phyloP scores from a whole-genome alignment of 805 yeast genomes.

The Candida chauliodis region DNA sequence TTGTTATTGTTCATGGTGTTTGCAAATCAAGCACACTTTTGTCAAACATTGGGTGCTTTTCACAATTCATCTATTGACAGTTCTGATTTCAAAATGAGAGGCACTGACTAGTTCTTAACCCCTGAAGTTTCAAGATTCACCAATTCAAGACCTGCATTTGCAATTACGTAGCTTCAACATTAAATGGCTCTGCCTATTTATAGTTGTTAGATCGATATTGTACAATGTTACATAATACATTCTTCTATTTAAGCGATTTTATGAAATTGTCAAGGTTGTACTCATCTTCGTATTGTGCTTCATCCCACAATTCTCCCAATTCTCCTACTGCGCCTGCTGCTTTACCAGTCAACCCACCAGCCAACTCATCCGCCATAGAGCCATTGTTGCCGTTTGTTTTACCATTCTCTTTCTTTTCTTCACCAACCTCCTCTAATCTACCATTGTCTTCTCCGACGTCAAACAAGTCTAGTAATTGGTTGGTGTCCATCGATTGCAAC shows the following conservation, averaged over 20 bases:
- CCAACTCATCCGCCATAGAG: slow-evolving; percentile 52
- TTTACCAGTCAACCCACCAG: slow-evolving; percentile 67
- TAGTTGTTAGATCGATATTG: no score
- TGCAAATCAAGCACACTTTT: no score
- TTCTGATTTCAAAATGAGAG: no score
- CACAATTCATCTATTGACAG: no score
- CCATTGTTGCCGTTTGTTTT: slow-evolving; percentile 12
- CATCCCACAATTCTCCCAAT: slow-evolving; percentile 94
- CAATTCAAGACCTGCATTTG: no score
- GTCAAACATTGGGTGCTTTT: no score
- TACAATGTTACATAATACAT: no score
- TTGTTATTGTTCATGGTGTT: no score
- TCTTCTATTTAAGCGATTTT: slow-evolving; percentile 65
- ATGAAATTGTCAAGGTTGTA: slow-evolving; percentile 91
- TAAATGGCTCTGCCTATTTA: not conserved
- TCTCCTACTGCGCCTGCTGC: slow-evolving; percentile 87
- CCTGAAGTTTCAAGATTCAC: no score
- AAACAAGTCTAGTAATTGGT: slow-evolving; percentile 85
- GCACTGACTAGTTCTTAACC: no score
- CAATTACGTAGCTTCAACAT: not conserved
- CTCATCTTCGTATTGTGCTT: slow-evolving; percentile 93
- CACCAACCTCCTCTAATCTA: slow-evolving; percentile 20
- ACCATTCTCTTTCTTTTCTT: slow-evolving; percentile 1
- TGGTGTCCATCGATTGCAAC: slow-evolving; percentile 92
- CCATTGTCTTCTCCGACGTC: slow-evolving; percentile 58